phyloP scores from a whole-genome alignment of 345 rosid genomes.

The Eucalyptus urophylla region DNA sequence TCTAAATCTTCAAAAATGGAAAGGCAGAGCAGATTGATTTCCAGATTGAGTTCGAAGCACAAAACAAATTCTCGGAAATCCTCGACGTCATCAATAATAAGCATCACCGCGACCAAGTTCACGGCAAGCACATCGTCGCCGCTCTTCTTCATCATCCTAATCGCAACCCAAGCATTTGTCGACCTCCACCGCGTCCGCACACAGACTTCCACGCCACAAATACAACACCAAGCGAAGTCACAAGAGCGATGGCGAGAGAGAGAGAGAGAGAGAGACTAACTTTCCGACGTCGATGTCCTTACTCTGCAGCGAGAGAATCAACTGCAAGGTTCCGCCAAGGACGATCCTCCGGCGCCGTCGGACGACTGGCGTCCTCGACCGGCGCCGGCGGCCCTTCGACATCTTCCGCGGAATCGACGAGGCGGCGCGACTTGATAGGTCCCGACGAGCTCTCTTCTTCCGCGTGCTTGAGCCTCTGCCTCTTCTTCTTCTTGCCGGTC shows the following conservation, averaged over 20 bases:
- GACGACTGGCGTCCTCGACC: not conserved
- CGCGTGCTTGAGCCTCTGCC: slow-evolving; percentile 8
- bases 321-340: slow-evolving; percentile 77
- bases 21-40: not conserved
- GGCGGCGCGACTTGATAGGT: slow-evolving; percentile 11
- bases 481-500: slow-evolving; percentile 21
- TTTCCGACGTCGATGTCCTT: slow-evolving; percentile 29
- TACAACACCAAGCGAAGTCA: not conserved
- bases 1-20: not conserved
- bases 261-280: slow-evolving; percentile 21
- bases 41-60: not conserved
- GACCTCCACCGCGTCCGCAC: not conserved
- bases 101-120: not conserved
- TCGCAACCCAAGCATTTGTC: not conserved
- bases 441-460: slow-evolving; percentile 1
- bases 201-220: not conserved
- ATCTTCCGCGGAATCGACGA: slow-evolving; percentile 2
- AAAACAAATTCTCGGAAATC: not conserved
- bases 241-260: not conserved
- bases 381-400: not conserved
- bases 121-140: not conserved
- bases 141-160: not conserved
- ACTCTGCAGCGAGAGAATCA: slow-evolving; percentile 45
- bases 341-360: slow-evolving; percentile 11
- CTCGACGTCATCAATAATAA: not conserved